Percentiles rank a stretch among this genome's conserved stretches.
Evolutionary conservation across 2,329 filamentous ascomycete genomes (phyloP).

Genomic region (Teratosphaeria destructans): DNA sequence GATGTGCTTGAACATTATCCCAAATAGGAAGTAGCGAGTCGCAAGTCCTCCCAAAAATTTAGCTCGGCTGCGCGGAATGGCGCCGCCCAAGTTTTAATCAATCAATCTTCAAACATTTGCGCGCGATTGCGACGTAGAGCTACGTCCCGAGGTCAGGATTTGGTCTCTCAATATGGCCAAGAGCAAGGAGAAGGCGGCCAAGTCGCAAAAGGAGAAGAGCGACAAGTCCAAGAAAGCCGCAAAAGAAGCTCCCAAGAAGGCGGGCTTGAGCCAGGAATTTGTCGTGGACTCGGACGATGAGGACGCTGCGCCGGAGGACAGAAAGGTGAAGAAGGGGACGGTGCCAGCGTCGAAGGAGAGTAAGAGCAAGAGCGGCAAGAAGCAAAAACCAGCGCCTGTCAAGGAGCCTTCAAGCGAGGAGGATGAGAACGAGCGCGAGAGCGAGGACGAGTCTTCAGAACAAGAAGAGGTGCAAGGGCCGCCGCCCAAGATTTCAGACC

Average conservation of each 20-base stretch:
- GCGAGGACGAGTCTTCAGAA: constrained; percentile 1
- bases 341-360: constrained; percentile 4
- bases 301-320: constrained; percentile 23
- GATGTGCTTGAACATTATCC: background rate
- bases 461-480: background rate
- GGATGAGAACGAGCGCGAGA: constrained; percentile 3
- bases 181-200: background rate
- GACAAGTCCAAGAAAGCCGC: constrained; percentile 23
- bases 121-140: no score
- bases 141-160: background rate
- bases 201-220: constrained; percentile 34
- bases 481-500: constrained; percentile 1
- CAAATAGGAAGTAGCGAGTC: background rate
- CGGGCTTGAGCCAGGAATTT: constrained; percentile 5
- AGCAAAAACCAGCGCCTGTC: background rate
- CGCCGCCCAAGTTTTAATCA: background rate
- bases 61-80: background rate
- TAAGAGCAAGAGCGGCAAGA: constrained; percentile 4
- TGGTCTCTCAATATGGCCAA: background rate
- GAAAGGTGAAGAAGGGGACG: constrained; percentile 20
- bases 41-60: background rate
- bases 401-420: constrained; percentile 6
- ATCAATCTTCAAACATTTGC: background rate
- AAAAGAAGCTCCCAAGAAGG: background rate
- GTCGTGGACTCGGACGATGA: constrained; percentile 8